Conservation (phyloP, 2,329 filamentous ascomycete species). For the Penicillium corylophilum region DNA sequence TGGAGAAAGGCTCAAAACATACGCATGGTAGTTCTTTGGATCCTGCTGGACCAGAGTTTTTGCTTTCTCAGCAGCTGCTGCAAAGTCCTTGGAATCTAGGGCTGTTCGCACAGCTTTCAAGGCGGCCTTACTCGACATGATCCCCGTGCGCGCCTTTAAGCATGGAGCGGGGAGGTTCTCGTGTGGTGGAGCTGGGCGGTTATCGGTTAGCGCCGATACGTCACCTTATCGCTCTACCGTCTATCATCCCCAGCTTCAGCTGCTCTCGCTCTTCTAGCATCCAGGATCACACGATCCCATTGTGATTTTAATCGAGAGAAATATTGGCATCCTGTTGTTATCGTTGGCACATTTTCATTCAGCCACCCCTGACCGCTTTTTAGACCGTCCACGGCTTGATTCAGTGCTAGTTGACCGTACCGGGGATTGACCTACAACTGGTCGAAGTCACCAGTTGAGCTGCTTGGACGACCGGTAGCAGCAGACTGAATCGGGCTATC, state of each 20-base stretch:
- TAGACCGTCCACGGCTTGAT: no score
- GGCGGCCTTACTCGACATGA: constrained; percentile 61
- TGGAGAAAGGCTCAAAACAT: constrained; percentile 32
- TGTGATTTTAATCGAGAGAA: no score
- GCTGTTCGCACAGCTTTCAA: constrained; percentile 79
- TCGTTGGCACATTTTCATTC: background rate
- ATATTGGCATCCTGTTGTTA: accelerated
- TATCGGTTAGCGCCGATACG: constrained; percentile 25
- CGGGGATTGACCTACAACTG: background rate
- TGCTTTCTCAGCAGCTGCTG: constrained; percentile 69
- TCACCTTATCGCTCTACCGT: constrained; percentile 24
- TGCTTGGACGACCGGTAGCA: background rate
- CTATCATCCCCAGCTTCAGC: constrained; percentile 8
- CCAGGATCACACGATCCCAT: no score
- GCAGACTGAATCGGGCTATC: background rate
- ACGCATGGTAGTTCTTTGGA: constrained; percentile 78
- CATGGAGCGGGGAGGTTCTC: constrained; percentile 20
- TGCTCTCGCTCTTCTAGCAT: no score
- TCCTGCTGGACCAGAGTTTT: constrained; percentile 70
- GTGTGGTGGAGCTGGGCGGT: constrained; percentile 16
- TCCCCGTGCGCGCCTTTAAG: constrained; percentile 14
- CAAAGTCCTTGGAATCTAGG: constrained; percentile 75
- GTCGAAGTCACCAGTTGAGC: background rate
- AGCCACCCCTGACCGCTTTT: background rate
- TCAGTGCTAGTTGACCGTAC: background rate